Evolutionary conservation across 441 rosid genomes (phyloP), one percentile per base, ranked within the genome.

Genomic region (Cnidoscolus chayamansa): DNA sequence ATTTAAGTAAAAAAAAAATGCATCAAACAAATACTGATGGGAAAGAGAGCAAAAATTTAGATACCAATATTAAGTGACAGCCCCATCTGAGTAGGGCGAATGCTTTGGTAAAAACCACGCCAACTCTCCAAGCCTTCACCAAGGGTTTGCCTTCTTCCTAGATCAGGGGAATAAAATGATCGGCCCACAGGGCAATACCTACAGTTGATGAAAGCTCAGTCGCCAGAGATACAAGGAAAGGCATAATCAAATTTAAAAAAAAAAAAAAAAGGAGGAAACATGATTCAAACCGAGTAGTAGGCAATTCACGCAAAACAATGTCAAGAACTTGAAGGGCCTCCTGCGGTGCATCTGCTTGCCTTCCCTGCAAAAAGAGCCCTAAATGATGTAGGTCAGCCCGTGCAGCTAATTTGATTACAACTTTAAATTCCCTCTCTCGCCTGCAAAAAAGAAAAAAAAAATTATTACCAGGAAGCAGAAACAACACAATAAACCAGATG

Each of bases 61-160:
- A 25, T 79, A 92, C 98, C 98, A 61, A 94, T 92, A 75, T 94
- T 94, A 25, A 94, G 81, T 0, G 98, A 94, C 16, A 94, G 78
- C 2, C 98, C 97, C 95, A 87, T 94, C 81, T 94, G 98, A 15
- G 98, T 94, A 8, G 98, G 98, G 47, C 98, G 97, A 74, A 94
- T 92, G 77, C 98, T 94, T 73, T 94, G 98, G 76, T 94, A 94
- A 76, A 94, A 94, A 61, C 98, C 98, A 71, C 97, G 92, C 97
- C 98, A 94, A 75, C 97, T 90, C 83, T 94, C 98, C 74, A 94
- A 76, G 55, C 98, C 98, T 80, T 92, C 97, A 3, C 97, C 98
- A 78, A 94, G 79, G 15, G 94, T 73, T 57, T 89, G 93, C 79
- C 89, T 94, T 79, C 86, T 87, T 74, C 97, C 97, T 10, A 92